Conservation (phyloP, 2,329 filamentous ascomycete genomes). For the Fusarium cyanostomum region DNA sequence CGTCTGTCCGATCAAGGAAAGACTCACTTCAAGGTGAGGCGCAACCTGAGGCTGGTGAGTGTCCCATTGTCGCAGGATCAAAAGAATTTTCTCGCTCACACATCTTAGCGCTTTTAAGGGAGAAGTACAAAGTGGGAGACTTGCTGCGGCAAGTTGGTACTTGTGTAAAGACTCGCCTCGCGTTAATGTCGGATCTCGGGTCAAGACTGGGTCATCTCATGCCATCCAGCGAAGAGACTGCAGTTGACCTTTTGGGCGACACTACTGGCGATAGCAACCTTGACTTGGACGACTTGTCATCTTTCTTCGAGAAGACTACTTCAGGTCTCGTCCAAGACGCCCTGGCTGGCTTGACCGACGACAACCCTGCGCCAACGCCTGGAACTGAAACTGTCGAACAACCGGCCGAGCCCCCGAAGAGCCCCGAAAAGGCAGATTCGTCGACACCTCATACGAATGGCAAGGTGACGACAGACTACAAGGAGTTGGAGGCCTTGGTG, state of each 20-base stretch:
- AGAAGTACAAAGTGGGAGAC: slow-evolving; percentile 54
- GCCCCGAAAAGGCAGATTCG: slow-evolving; percentile 37
- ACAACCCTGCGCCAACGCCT: slow-evolving; percentile 31
- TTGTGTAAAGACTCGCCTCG: slow-evolving; percentile 48
- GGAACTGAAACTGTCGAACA: slow-evolving; percentile 36
- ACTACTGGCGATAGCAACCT: slow-evolving; percentile 45
- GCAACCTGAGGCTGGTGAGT: slow-evolving; percentile 44
- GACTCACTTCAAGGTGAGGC: slow-evolving; percentile 46
- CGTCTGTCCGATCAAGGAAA: slow-evolving; percentile 47
- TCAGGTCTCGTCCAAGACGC: slow-evolving; percentile 54
- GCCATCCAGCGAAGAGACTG: slow-evolving; percentile 42
- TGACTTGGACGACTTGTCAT: slow-evolving; percentile 54
- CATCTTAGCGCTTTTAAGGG: slow-evolving; percentile 44
- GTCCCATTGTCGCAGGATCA: neutral
- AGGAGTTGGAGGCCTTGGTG: slow-evolving; percentile 55
- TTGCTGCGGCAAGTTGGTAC: slow-evolving; percentile 48
- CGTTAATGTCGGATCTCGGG: slow-evolving; percentile 47
- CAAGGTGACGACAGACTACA: slow-evolving; percentile 52
- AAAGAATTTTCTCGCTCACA: slow-evolving; percentile 15
- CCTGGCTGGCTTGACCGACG: slow-evolving; percentile 50
- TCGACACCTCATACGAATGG: slow-evolving; percentile 42
- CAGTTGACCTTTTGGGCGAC: slow-evolving; percentile 43
- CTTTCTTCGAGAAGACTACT: slow-evolving; percentile 55
- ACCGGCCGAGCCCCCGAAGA: slow-evolving; percentile 38
- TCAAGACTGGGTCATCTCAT: slow-evolving; percentile 50